Evolutionary conservation across 177 flowering plant genomes (phyloP), one percentile per base, ranked within the genome.

Genomic region (Telopea speciosissima): DNA sequence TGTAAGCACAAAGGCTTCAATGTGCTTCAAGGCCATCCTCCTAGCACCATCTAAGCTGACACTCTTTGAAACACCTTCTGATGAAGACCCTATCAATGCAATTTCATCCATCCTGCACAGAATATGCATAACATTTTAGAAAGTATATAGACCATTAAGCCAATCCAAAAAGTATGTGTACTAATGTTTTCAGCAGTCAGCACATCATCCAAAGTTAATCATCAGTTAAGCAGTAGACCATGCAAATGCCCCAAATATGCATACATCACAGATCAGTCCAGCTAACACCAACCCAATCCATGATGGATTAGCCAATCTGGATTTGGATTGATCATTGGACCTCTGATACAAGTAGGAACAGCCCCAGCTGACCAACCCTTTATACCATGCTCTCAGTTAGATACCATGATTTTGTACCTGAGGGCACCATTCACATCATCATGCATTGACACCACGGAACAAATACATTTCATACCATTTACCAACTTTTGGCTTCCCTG

Each of bases 31-130:
- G 49, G 97, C 98, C 87, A 89, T 80, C 78, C 86, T 86, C 82
- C 95, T 83, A 60, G 93, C 84, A 31, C 87, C 88, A 75, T 93
- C 96, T 79, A 93, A 81, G 81, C 66, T 91, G 70, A 82, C 86
- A 79, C 83, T 74, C 81, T 93, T 93, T 62, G 92, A 84, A 56
- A 68, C 74, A 78, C 89, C 78, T 68, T 90, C 97, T 14, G 88
- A 79, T 54, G 90, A 83, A 69, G 86, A 73, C 58, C 94, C 93
- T 31, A 79, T 31, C 60, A 80, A 10, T 3, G 90, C 89, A 77
- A 79, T 81, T 77, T 91, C 95, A 82, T 90, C 99, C 96, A 91
- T 88, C 81, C 99, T 95, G 90, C 24, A 65, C 58, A 75, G 23
- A 52, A 75, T 9, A 62, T 6, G 52, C 5, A 54, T 25, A 28